phyloP scores from a whole-genome alignment of 768 basidiomycete species.

The Phanerodontia chrysosporium region DNA sequence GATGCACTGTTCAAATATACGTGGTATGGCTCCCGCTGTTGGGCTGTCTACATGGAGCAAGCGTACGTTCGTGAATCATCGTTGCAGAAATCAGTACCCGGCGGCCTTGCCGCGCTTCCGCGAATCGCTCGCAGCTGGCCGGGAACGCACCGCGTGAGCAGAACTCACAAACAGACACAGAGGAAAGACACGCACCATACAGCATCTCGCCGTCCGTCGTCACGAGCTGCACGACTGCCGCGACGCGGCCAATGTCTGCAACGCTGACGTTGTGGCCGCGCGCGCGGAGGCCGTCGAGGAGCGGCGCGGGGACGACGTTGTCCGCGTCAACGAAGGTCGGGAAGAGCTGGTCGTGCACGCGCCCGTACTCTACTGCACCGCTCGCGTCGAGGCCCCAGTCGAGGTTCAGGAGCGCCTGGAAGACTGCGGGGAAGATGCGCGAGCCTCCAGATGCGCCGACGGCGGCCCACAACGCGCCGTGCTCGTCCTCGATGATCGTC shows the following conservation, averaged over 20 bases:
- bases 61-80: no score
- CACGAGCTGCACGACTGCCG: conserved; percentile 74
- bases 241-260: conserved; percentile 63
- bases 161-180: background rate
- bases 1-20: no score
- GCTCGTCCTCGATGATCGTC: conserved; percentile 69
- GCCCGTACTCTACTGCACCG: conserved; percentile 76
- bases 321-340: conserved; percentile 63
- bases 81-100: conserved; percentile 52
- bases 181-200: conserved; percentile 46
- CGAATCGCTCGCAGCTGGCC: conserved; percentile 80
- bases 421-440: conserved; percentile 74
- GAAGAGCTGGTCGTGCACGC: conserved; percentile 85
- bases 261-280: conserved; percentile 75
- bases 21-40: no score
- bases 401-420: conserved; percentile 76
- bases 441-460: conserved; percentile 88
- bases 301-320: conserved; percentile 46
- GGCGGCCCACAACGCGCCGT: conserved; percentile 70
- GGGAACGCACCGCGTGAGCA: background rate
- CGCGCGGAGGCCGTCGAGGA: conserved; percentile 51
- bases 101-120: conserved; percentile 91
- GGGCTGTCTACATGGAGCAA: no score
- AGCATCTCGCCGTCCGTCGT: conserved; percentile 48
- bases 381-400: conserved; percentile 81